Base-by-base conservation (phyloP, 495 filamentous ascomycete genomes). In the Neurospora sp. region DNA sequence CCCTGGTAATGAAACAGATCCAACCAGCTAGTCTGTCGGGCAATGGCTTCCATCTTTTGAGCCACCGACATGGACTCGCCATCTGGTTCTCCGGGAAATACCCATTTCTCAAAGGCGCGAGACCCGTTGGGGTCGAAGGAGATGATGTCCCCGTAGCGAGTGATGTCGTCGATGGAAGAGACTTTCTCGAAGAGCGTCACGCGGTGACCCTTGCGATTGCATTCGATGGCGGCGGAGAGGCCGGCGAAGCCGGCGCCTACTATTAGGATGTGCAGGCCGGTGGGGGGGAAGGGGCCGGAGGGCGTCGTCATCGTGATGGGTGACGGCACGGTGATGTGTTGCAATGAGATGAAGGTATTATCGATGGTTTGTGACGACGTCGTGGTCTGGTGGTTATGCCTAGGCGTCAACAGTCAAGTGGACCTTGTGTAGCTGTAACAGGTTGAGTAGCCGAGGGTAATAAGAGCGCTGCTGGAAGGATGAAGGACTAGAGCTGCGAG, bases 211-310 rank as follows among this genome's bases (percentile, higher is more conserved):
- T 81, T 82, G 49, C 80, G 76, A 72, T 85, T 79, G 75, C 88
- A 89, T 77, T 91, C 90, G 71, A 91, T 88, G 60, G 87, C 87
- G 1, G 88, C 88, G 0, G 88, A 85, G 10, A 91, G 82, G 6
- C 89, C 89, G 39, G 86, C 90, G 70, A 91, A 88, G 37, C 90
- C 89, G 6, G 84, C 86, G n/a, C 88, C 90, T 39, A 91, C 87
- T 66, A 90, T 83, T 6, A 91, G 78, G 37, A 91, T 85, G 41
- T 84, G 83, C 73, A 90, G 89, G n/a, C 87, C 86, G 31, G 83
- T 84, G 44, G 70, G 70, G 5, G 66, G 72, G 62, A 73, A 69
- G 35, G 23, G 60, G 23, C 23, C 23, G n/a, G 35, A 23, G 76
- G 79, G 42, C 72, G 73, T 71, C 1, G 76, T 73, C 78, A 76